Conservation (phyloP, 2,329 filamentous ascomycete genomes). For the Exophiala bonariae region DNA sequence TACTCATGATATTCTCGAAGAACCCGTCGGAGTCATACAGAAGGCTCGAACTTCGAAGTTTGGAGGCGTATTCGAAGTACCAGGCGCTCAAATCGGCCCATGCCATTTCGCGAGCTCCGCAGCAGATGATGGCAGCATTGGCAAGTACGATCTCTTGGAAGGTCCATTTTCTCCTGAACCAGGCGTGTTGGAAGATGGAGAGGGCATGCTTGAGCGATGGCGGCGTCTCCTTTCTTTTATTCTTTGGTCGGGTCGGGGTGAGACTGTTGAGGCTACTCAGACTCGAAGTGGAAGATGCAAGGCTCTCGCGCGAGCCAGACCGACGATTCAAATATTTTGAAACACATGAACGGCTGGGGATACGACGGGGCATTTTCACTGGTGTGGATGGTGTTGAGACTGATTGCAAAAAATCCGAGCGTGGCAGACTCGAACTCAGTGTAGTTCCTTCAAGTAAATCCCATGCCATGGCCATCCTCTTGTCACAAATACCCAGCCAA, state of each 20-base stretch:
- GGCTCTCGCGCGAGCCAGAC: constrained; percentile 11
- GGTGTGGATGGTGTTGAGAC: not conserved
- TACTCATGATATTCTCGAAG: constrained; percentile 19
- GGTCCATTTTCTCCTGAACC: constrained; percentile 19
- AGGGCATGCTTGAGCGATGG: constrained; percentile 14
- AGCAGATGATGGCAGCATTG: constrained; percentile 21
- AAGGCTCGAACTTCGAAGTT: constrained; percentile 16
- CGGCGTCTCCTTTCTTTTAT: constrained; percentile 9
- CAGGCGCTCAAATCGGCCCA: constrained; percentile 20
- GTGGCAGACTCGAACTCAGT: constrained; percentile 19
- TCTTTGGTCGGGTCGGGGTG: constrained; percentile 6
- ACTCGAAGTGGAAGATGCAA: constrained; percentile 13
- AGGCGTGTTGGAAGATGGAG: constrained; percentile 19
- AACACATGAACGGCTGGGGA: constrained; percentile 4
- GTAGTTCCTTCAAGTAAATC: constrained; percentile 15
- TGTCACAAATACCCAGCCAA: constrained; percentile 25
- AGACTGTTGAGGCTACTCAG: constrained; percentile 8
- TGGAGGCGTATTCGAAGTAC: constrained; percentile 22
- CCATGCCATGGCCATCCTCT: constrained; percentile 17
- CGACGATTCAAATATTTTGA: constrained; percentile 12
- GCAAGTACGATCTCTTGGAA: constrained; percentile 21
- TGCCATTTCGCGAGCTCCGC: constrained; percentile 20
- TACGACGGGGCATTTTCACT: not conserved
- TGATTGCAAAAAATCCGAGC: constrained; percentile 18
- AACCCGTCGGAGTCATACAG: constrained; percentile 20